Conservation (phyloP, 2,329 filamentous ascomycete species). For the Lasiodiplodia sp. region DNA sequence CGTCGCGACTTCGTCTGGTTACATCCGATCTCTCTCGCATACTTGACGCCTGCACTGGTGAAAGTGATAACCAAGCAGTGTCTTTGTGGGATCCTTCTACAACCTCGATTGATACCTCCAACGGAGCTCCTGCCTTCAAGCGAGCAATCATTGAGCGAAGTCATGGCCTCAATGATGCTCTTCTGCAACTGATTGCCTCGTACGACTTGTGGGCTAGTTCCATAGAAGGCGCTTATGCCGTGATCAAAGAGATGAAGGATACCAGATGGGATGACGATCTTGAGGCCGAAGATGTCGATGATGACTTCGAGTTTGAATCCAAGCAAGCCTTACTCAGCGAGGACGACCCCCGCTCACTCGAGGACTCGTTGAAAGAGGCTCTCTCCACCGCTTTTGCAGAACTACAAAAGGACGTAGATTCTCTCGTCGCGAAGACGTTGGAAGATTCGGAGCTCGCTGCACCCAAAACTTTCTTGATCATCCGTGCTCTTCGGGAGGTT, state of each 20-base stretch:
- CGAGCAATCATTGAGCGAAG: conserved; percentile 71
- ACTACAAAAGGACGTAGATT: conserved; percentile 60
- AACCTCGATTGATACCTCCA: conserved; percentile 69
- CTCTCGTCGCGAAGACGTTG: conserved; percentile 35
- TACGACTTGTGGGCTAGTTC: conserved; percentile 79
- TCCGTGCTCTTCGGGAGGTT: conserved; percentile 78
- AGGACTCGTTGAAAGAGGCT: conserved; percentile 64
- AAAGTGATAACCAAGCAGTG: conserved; percentile 51
- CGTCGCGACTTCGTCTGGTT: conserved; percentile 69
- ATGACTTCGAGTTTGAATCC: conserved; percentile 73
- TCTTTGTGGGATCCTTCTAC: conserved; percentile 73
- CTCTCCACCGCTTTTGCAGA: conserved; percentile 64
- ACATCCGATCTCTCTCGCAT: conserved; percentile 69
- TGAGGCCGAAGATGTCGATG: conserved; percentile 73
- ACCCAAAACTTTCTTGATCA: conserved; percentile 65
- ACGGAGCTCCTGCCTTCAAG: conserved; percentile 73
- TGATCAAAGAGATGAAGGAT: conserved; percentile 70
- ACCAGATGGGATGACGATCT: conserved; percentile 79
- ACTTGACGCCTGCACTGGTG: conserved; percentile 64
- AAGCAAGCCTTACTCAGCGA: conserved; percentile 73
- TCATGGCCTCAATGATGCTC: conserved; percentile 73
- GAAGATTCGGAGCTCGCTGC: conserved; percentile 50
- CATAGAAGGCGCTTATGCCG: conserved; percentile 69
- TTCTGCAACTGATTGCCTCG: conserved; percentile 66
- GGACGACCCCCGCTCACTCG: conserved; percentile 72